phyloP scores from a whole-genome alignment of 129 eudicot genomes.

The Dittrichia graveolens region DNA sequence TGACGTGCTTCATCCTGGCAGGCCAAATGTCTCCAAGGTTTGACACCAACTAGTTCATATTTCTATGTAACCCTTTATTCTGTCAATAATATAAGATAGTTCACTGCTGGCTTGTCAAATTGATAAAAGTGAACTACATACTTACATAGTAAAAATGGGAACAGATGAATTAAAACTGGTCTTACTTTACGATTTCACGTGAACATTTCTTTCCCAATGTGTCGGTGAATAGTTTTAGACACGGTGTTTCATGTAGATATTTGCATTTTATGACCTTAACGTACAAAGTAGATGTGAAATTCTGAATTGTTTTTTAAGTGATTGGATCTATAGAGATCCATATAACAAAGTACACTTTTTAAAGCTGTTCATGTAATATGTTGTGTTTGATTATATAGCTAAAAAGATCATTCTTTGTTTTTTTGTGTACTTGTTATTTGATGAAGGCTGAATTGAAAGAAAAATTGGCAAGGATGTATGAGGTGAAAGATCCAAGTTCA shows the following conservation, averaged over 20 bases:
- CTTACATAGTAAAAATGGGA: too few species aligned
- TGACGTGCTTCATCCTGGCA: conserved; percentile 86
- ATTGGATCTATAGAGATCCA: neutral
- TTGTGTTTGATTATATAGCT: neutral
- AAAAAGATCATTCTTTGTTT: neutral
- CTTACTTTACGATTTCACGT: too few species aligned
- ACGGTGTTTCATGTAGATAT: neutral
- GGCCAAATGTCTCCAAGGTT: conserved; percentile 83
- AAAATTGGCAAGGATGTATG: conserved; percentile 68
- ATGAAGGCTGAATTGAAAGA: conserved; percentile 83
- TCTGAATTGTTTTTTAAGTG: neutral
- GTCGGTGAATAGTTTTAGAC: neutral
- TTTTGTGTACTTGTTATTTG: neutral
- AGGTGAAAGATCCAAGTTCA: conserved; percentile 64
- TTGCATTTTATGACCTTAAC: neutral
- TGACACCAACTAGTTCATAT: neutral
- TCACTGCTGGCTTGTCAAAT: neutral
- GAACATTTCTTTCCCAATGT: neutral
- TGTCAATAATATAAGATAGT: neutral
- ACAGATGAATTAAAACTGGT: neutral
- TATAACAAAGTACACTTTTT: too few species aligned
- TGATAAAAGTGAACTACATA: too few species aligned
- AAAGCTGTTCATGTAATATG: neutral
- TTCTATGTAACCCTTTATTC: neutral
- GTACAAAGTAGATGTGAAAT: neutral